phyloP scores from a whole-genome alignment of 2,329 filamentous ascomycete species.

The Helminthosporium solani region DNA sequence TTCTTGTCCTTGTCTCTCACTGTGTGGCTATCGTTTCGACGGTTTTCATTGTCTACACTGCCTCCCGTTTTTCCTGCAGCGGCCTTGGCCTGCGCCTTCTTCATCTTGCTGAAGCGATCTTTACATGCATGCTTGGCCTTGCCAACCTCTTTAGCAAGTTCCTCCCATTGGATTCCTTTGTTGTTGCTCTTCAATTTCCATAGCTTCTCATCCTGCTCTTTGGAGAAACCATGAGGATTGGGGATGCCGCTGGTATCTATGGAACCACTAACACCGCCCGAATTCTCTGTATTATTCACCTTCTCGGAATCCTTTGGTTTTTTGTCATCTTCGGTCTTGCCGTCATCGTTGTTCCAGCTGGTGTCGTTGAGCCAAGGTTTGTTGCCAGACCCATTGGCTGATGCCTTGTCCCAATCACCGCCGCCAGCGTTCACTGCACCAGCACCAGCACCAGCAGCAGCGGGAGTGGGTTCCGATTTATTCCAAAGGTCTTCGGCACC shows the following conservation, averaged over 20 bases:
- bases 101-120: constrained; percentile 39
- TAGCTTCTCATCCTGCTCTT: constrained; percentile 46
- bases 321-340: constrained; percentile 1
- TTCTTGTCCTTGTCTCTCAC: constrained; percentile 10
- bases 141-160: constrained; percentile 32
- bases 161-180: constrained; percentile 24
- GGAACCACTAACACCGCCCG: no score
- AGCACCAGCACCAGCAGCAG: no score
- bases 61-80: constrained; percentile 9
- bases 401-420: no score
- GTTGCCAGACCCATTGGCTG: no score
- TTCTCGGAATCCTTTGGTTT: background rate
- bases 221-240: constrained; percentile 27
- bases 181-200: constrained; percentile 37
- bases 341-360: background rate
- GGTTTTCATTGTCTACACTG: constrained; percentile 16
- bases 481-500: background rate
- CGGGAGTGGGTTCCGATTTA: no score
- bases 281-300: background rate
- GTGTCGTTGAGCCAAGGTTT: background rate
- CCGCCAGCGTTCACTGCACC: no score
- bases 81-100: constrained; percentile 17
- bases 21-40: constrained; percentile 15
- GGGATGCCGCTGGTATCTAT: background rate
- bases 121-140: constrained; percentile 20